Evolutionary conservation across 306 rosid genomes (phyloP), one percentile per base, ranked within the genome.

Genomic region (Pterocarpus macrocarpus): DNA sequence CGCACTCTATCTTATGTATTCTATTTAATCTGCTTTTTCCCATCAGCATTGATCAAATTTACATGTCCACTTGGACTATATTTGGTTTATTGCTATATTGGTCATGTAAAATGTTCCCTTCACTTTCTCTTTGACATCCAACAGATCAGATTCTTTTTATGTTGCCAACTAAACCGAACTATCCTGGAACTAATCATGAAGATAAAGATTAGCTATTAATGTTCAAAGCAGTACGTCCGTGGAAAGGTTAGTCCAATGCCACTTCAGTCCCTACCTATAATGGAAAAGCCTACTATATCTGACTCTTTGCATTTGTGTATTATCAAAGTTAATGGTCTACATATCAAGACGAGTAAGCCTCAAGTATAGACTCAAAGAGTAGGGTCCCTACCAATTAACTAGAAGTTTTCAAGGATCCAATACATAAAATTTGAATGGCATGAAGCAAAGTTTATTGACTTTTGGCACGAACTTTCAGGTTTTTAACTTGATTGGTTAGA

Each of bases 211-310:
- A 15, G 70, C 13, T n/a, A n/a, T 45, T 45, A 45, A 47, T 61
- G 79, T 68, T 50, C 34, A 9, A 62, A 16, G 47, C 7, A 39
- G 7, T 39, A 39, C 2, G 7, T 39, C 17, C n/a, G 10, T 32
- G 30, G 38, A 47, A 76, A 34, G 33, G 69, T 9, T 33, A 17
- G 80, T 41, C 22, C 44, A 39, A 39, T 39, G 44, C 22, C 10
- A 62, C 4, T 34, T 16, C 17, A 62, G 80, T 62, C 50, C 34
- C 71, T 62, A 45, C 4, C 44, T 15, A 12, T 8, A 2, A 22
- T 17, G 15, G 32, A 16, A 32, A 44, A 75, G 69, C 61, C 79
- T 53, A 75, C 64, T 17, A 75, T 61, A 59, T 41, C 70, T 69
- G 63, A 70, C 71, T 61, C 50, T 32, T 47, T 32, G 71, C 71